These are phyloP conservation scores for Yarrowia bubula DNA, from an alignment of 805 yeast genomes.

Conservation along the genomic window DNA sequence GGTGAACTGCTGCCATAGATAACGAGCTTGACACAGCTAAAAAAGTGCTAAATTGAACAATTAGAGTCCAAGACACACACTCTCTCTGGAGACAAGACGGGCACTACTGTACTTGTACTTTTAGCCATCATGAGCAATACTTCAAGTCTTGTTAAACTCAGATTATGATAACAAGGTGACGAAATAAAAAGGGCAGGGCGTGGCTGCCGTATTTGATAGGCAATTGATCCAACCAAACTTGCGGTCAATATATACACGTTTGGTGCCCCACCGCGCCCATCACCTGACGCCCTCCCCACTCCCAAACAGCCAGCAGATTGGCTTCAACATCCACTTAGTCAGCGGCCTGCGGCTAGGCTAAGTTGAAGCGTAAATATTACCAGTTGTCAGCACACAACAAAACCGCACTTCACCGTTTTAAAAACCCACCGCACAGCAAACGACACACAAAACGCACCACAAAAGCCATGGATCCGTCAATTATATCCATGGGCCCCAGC, in stretches of 20 bases:
- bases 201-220: too few species aligned
- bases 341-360: conserved; percentile 24
- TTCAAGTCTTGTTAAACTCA: not conserved
- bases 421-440: conserved; percentile 9
- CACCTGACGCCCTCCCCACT: too few species aligned
- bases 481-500: conserved; percentile 18
- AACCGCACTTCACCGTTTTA: conserved; percentile 7
- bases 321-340: not conserved
- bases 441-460: not conserved
- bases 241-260: not conserved
- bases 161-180: conserved; percentile 13
- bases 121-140: too few species aligned
- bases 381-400: not conserved
- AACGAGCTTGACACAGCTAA: too few species aligned
- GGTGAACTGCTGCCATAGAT: too few species aligned
- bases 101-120: too few species aligned
- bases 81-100: too few species aligned
- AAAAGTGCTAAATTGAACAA: too few species aligned
- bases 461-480: conserved; percentile 25
- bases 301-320: not conserved
- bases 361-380: conserved; percentile 19
- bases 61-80: too few species aligned
- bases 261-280: not conserved
- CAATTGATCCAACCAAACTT: not conserved
- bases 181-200: not conserved